phyloP scores from a whole-genome alignment of 768 basidiomycete genomes.

The Suillus paluster region DNA sequence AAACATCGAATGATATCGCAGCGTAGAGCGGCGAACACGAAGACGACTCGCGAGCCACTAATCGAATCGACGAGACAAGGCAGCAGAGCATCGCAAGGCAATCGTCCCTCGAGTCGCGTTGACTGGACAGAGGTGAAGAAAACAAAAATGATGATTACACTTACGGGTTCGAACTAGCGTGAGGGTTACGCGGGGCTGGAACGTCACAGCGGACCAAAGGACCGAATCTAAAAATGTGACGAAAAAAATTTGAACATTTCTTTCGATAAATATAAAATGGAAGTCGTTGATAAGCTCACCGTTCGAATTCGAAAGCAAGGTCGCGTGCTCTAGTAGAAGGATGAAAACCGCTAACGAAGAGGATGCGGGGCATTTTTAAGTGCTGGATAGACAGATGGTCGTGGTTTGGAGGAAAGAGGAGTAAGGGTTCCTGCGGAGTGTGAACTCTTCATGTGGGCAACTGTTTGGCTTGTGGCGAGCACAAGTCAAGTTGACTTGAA shows the following conservation, averaged over 20 bases:
- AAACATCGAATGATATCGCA: slow-evolving; percentile 38
- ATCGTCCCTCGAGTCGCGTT: slow-evolving; percentile 39
- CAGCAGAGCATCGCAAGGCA: slow-evolving; percentile 24
- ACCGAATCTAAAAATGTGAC: slow-evolving; percentile 59
- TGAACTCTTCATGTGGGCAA: slow-evolving; percentile 29
- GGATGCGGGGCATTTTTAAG: slow-evolving; percentile 70
- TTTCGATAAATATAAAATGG: slow-evolving; percentile 1
- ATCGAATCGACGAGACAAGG: slow-evolving; percentile 34
- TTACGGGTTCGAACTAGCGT: slow-evolving; percentile 81
- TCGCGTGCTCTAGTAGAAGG: slow-evolving; percentile 83
- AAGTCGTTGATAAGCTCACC: slow-evolving; percentile 46
- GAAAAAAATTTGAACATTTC: slow-evolving; percentile 14
- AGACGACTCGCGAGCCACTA: slow-evolving; percentile 32
- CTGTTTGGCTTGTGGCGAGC: slow-evolving; percentile 44
- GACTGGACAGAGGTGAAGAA: slow-evolving; percentile 41
- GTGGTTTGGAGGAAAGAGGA: slow-evolving; percentile 30
- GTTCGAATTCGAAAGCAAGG: slow-evolving; percentile 86
- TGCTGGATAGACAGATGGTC: slow-evolving; percentile 9
- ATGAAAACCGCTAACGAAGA: slow-evolving; percentile 88
- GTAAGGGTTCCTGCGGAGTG: slow-evolving; percentile 31
- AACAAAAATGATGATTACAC: slow-evolving; percentile 41
- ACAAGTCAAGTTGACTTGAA: not conserved
- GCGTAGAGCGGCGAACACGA: slow-evolving; percentile 29
- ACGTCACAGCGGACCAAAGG: slow-evolving; percentile 89
- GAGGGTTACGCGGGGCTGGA: slow-evolving; percentile 81